Conservation (phyloP, 1,284 basidiomycete species). For the Anthracocystis panici-leucophaei region DNA sequence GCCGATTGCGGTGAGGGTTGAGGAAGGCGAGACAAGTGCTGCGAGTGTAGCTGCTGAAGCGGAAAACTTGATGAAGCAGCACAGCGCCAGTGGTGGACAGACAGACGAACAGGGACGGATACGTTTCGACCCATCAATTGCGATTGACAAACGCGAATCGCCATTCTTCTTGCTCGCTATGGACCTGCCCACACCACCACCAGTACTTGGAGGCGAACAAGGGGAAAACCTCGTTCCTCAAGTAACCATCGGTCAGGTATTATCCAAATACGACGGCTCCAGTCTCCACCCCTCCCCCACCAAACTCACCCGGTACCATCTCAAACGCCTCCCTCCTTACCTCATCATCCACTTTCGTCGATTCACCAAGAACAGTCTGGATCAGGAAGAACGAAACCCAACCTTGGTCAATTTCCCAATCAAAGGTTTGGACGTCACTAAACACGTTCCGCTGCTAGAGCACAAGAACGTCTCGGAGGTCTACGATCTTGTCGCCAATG, state of each 20-base stretch:
- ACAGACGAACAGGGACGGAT: constrained; percentile 55
- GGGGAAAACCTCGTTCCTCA: constrained; percentile 97
- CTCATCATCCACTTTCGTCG: constrained; percentile 95
- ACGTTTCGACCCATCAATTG: constrained; percentile 70
- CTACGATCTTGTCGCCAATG: constrained; percentile 95
- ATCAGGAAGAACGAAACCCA: constrained; percentile 94
- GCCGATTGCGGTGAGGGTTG: constrained; percentile 11
- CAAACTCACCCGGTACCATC: constrained; percentile 80
- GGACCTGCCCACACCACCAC: constrained; percentile 89
- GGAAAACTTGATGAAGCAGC: constrained; percentile 6
- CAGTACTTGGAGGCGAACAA: constrained; percentile 88
- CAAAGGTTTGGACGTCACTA: constrained; percentile 76
- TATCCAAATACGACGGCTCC: constrained; percentile 93
- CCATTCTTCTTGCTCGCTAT: constrained; percentile 96
- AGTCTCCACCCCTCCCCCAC: constrained; percentile 57
- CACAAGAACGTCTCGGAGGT: constrained; percentile 74
- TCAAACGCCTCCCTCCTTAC: constrained; percentile 87
- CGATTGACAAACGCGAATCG: constrained; percentile 85
- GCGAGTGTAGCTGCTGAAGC: constrained; percentile 16
- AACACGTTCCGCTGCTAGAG: constrained; percentile 17
- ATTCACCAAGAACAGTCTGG: constrained; percentile 97
- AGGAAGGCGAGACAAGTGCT: constrained; percentile 5
- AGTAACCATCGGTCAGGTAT: constrained; percentile 87
- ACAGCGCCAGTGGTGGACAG: constrained; percentile 39
- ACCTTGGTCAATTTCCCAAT: constrained; percentile 98